A percentile compares a stretch with the other conserved stretches of the same genome.
Conservation (phyloP, 768 basidiomycete species). For the Tylopilus felleus region DNA sequence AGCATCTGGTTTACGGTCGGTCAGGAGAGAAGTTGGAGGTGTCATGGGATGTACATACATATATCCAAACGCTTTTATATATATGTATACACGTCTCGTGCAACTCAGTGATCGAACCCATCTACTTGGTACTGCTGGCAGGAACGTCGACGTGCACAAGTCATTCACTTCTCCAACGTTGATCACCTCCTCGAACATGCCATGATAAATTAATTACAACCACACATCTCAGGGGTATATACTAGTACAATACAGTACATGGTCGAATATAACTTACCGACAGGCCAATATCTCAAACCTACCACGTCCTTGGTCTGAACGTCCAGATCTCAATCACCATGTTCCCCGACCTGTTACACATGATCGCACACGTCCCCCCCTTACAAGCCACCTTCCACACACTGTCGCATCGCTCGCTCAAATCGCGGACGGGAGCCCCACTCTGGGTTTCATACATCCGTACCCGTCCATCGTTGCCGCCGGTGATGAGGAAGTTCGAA, state of each 20-base stretch:
- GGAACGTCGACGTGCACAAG: too few relatives aligned
- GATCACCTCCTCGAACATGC: too few relatives aligned
- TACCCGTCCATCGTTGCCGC: conserved; percentile 84
- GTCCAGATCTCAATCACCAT: conserved; percentile 89
- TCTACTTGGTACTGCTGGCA: too few relatives aligned
- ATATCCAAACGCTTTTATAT: too few relatives aligned
- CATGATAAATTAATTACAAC: too few relatives aligned
- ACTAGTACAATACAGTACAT: conserved; percentile 9
- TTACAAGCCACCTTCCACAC: conserved; percentile 86
- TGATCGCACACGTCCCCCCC: conserved; percentile 69
- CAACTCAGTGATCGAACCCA: too few relatives aligned
- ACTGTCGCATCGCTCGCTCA: conserved; percentile 73
- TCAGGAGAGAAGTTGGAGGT: too few relatives aligned
- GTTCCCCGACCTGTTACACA: conserved; percentile 77
- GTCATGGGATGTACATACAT: too few relatives aligned
- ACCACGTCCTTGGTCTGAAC: conserved; percentile 44
- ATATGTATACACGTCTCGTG: too few relatives aligned
- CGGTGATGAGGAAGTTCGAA: conserved; percentile 73
- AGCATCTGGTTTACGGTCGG: too few relatives aligned
- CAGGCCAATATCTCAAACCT: conserved; percentile 10
- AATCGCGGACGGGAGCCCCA: conserved; percentile 67
- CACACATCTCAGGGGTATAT: too few relatives aligned
- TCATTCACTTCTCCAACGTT: too few relatives aligned
- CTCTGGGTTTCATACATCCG: conserved; percentile 65
- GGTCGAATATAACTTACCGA: conserved; percentile 1